Base-by-base conservation (phyloP, 1,284 basidiomycete genomes). In the Spongispora temasekensis region DNA sequence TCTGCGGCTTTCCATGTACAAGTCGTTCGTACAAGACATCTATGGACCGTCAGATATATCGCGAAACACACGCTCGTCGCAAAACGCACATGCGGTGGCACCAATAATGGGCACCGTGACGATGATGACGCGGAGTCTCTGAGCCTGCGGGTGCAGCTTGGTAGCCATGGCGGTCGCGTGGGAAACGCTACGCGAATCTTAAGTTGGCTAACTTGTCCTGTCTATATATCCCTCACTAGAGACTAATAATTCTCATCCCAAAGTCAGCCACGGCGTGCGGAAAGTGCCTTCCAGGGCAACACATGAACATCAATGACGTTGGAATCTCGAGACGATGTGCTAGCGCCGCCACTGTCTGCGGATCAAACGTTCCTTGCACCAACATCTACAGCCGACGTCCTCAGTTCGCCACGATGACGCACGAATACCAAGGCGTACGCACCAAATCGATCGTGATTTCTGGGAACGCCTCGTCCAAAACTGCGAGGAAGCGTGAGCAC, bases 21-120 rank as follows among this genome's bases (percentile, higher is more conserved):
- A 88, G 76, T 3, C 89, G 84, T 70, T 84, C 85, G 68, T 88
- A 91, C 61, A 90, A 70, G 44, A 90, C 83, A 55, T 83, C 88
- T 90, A 65, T 35, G 46, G n/a, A 44, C 40, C 12, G 34, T 15
- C 13, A 40, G n/a, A 71, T 64, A 61, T 44, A 51, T 62, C 5
- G 27, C 31, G 37, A 56, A 53, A n/a, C 34, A 57, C 30, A 35
- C 12, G n/a, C 28, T 28, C 23, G 30, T 55, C 50, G 53, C 42
- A 9, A 35, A 34, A 72, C 61, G 53, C 31, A 77, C 83, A 77
- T 53, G 86, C 82, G 12, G 82, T 84, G n/a, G 82, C 86, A 37
- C 79, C 83, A 35, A 88, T 83, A 48, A 90, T 81, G 7, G 88
- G 88, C 5, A 85, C 65, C 1, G 86, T 80, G 55, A 88, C 76